Conservation (phyloP, 805 yeast species). For the Cyberlindnera meyerae region DNA sequence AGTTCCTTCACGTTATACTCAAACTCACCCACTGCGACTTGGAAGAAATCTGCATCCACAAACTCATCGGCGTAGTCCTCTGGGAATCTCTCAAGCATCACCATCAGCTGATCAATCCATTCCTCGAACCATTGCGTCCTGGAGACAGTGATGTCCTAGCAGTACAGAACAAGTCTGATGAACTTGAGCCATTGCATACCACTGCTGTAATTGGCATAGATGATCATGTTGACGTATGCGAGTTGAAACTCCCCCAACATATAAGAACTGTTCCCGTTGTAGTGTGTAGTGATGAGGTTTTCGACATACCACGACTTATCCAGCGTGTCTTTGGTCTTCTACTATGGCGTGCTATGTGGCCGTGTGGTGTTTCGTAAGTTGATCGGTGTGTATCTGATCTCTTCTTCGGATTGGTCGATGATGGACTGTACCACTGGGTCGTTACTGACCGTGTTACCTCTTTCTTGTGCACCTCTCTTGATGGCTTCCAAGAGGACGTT, state of each 20-base stretch:
- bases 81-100: conserved; percentile 39
- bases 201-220: conserved; percentile 60
- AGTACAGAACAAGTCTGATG: conserved; percentile 38
- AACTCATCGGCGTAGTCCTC: conserved; percentile 38
- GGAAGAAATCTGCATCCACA: conserved; percentile 19
- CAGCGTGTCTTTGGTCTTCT: conserved; percentile 45
- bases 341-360: conserved; percentile 32
- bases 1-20: conserved; percentile 25
- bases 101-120: conserved; percentile 29
- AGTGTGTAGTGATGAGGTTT: conserved; percentile 26
- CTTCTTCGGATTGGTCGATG: conserved; percentile 30
- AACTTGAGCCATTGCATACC: conserved; percentile 60
- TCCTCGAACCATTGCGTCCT: conserved; percentile 26
- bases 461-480: conserved; percentile 23
- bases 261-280: conserved; percentile 26
- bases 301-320: conserved; percentile 61
- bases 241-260: conserved; percentile 53
- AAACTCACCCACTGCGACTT: conserved; percentile 18
- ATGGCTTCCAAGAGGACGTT: conserved; percentile 35
- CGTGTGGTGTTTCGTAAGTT: conserved; percentile 37
- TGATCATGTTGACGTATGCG: conserved; percentile 41
- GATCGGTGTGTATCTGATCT: conserved; percentile 38
- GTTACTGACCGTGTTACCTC: conserved; percentile 22
- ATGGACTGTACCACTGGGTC: conserved; percentile 31
- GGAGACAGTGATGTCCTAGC: conserved; percentile 26